Percentiles rank a stretch among this genome's conserved stretches.
Conservation (phyloP, 1,284 basidiomycete species). For the Porogramme epimiltina region DNA sequence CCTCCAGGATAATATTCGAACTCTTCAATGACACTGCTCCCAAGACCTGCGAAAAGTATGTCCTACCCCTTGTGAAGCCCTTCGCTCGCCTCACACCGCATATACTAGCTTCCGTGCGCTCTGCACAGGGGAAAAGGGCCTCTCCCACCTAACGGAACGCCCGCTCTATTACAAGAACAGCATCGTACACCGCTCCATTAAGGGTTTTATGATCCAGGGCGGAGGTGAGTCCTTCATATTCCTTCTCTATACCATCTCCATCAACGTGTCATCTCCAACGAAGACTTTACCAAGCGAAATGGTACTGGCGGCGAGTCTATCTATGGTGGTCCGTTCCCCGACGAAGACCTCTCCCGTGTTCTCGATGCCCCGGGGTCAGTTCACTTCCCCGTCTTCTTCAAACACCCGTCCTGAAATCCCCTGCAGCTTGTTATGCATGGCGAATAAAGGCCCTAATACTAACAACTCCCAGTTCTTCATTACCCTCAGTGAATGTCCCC, state of each 20-base stretch:
- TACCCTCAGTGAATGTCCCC: slow-evolving; percentile 71
- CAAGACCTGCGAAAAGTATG: slow-evolving; percentile 86
- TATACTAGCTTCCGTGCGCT: slow-evolving; percentile 77
- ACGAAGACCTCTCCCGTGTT: slow-evolving; percentile 72
- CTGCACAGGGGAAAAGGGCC: slow-evolving; percentile 86
- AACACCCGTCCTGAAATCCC: not conserved
- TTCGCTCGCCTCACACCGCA: slow-evolving; percentile 3
- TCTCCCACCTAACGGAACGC: slow-evolving; percentile 59
- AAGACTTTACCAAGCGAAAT: slow-evolving; percentile 78
- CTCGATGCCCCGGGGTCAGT: slow-evolving; percentile 63
- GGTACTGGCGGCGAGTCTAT: slow-evolving; percentile 86
- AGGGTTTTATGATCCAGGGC: slow-evolving; percentile 88
- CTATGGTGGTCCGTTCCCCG: slow-evolving; percentile 72
- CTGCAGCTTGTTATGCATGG: slow-evolving; percentile 76
- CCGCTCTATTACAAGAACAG: slow-evolving; percentile 84
- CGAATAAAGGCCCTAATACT: slow-evolving; percentile 79
- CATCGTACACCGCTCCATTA: slow-evolving; percentile 80
- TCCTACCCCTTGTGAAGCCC: not conserved
- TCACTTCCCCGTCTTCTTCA: slow-evolving; percentile 12
- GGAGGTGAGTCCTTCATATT: slow-evolving; percentile 60
- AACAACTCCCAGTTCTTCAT: slow-evolving; percentile 87
- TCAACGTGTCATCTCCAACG: not conserved
- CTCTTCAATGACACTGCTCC: slow-evolving; percentile 77
- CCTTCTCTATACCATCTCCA: not conserved
- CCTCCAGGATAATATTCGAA: slow-evolving; percentile 74